Conservation (phyloP, 2,329 filamentous ascomycete species). For the Phaeomoniella chlamydospora region DNA sequence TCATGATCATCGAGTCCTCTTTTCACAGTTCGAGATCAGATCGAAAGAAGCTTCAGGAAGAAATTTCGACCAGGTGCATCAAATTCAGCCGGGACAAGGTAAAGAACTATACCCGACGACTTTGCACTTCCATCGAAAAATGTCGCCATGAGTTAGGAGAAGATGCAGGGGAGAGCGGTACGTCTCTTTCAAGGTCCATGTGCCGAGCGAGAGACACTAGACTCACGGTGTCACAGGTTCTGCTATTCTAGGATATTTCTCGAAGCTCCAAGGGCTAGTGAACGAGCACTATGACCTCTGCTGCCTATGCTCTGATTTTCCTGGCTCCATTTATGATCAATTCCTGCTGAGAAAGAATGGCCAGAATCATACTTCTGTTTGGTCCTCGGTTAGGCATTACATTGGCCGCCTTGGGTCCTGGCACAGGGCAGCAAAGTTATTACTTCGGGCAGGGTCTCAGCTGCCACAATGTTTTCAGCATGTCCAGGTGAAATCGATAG, state of each 20-base stretch:
- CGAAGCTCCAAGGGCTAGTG: too few species aligned
- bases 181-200: too few species aligned
- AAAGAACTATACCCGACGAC: neutral
- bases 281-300: too few species aligned
- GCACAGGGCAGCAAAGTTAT: constrained; percentile 21
- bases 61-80: neutral
- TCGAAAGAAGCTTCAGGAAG: constrained; percentile 1
- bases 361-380: too few species aligned
- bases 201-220: too few species aligned
- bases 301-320: too few species aligned
- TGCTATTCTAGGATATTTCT: too few species aligned
- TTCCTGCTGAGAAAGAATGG: too few species aligned
- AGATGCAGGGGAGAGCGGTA: constrained; percentile 3
- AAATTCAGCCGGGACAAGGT: neutral
- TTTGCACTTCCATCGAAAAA: too few species aligned
- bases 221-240: too few species aligned
- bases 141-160: too few species aligned
- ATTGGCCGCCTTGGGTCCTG: constrained; percentile 32
- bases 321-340: too few species aligned
- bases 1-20: neutral
- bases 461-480: constrained; percentile 19
- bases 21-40: neutral
- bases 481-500: constrained; percentile 12
- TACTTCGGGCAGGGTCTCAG: constrained; percentile 19
- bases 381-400: constrained; percentile 20